Evolutionary conservation across 2,329 filamentous ascomycete species (phyloP), one percentile per base, ranked within the genome.

Genomic region (Pleurostoma richardsiae): DNA sequence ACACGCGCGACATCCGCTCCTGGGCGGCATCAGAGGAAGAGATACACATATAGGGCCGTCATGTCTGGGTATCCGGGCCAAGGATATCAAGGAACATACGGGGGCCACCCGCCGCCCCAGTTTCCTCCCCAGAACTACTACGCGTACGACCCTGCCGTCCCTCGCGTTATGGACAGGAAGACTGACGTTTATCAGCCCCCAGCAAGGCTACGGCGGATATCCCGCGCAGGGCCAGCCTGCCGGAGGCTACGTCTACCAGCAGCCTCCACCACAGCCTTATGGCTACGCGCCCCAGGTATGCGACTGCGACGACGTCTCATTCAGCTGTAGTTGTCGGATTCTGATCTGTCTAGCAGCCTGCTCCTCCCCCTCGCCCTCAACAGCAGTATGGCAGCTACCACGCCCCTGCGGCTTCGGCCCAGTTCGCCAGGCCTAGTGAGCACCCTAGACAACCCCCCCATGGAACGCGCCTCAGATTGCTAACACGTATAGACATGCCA

Each of bases 11-110:
- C 29, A n/a, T 41, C 8, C 46, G 19, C 26, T 43, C 38, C 10
- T 29, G 30, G 19, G 26, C 29, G 28, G 6, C 40, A 7, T 29
- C 27, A 33, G 19, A 19, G 19, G 19, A 19, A 19, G 19, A 19
- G 19, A 19, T 19, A 19, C 19, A 19, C 19, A 19, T 19, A 19
- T 19, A 19, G 19, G 19, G 19, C 19, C 50, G 57, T 55, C 47
- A 86, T 85, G 82, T 83, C 82, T 54, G 81, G 79, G 59, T 85
- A 83, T 62, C 79, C 79, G 54, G 74, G 74, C 49, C 63, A 71
- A 50, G 68, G 69, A 42, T 82, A 83, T 59, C 47, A 52, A 33
- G 42, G 36, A 46, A 46, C 51, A 44, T 54, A 51, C 53, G 46
- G 47, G 26, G 49, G 42, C 41, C 48, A 47, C 28, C 48, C 50